phyloP scores from a whole-genome alignment of 805 yeast genomes.

The Starmerella sirachaensis region DNA sequence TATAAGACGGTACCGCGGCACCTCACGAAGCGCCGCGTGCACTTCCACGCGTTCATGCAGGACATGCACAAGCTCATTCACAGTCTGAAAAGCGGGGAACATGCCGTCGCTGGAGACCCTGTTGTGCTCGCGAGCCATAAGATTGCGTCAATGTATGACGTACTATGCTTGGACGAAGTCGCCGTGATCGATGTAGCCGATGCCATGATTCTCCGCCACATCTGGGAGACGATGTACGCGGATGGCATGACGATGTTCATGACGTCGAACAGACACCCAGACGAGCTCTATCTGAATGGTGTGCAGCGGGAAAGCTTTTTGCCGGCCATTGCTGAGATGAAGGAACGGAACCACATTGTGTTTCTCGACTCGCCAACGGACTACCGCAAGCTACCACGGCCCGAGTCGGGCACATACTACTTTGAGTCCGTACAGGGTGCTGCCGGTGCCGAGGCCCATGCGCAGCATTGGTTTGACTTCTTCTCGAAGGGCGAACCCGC shows the following conservation, averaged over 20 bases:
- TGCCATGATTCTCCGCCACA: conserved; percentile 84
- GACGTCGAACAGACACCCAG: conserved; percentile 91
- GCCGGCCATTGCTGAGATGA: conserved; percentile 78
- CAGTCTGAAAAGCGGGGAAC: conserved; percentile 52
- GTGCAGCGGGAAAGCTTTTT: conserved; percentile 83
- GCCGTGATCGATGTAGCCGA: conserved; percentile 98
- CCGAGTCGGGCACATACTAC: conserved; percentile 37
- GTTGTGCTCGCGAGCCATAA: conserved; percentile 69
- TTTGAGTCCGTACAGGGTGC: conserved; percentile 46
- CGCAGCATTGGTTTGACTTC: conserved; percentile 69
- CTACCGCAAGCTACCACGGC: conserved; percentile 79
- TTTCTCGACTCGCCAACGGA: conserved; percentile 85
- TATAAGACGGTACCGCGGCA: conserved; percentile 71
- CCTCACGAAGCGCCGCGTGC: conserved; percentile 68
- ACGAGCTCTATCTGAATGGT: conserved; percentile 85
- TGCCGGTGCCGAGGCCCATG: conserved; percentile 44
- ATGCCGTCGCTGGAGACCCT: conserved; percentile 67
- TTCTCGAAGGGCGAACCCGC: conserved; percentile 41
- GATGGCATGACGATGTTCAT: conserved; percentile 84
- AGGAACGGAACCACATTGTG: conserved; percentile 61
- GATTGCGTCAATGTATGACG: conserved; percentile 60
- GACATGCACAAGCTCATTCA: conserved; percentile 78
- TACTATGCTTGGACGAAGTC: conserved; percentile 90
- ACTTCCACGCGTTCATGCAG: conserved; percentile 97
- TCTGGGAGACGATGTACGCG: conserved; percentile 46